Base-by-base conservation (phyloP, 192 early-diverging fungal species). In the Geosiphon pyriformis region DNA sequence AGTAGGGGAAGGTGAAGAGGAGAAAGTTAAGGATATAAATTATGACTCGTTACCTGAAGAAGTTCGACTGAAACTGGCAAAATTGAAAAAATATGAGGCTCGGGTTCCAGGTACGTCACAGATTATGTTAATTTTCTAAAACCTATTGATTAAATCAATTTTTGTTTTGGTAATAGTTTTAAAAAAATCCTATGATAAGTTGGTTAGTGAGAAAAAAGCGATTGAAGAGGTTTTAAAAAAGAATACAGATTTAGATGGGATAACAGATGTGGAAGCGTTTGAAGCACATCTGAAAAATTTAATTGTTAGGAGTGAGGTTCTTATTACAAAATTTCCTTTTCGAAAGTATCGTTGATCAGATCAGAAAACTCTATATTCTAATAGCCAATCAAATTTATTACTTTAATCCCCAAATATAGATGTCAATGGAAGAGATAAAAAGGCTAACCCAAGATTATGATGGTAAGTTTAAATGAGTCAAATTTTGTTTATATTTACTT, bases 41-140 rank as follows among this genome's bases (percentile, higher is more conserved):
- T n/a, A n/a, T n/a, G n/a, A n/a, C n/a, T n/a, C n/a, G n/a, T 31
- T 59, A 32, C 17, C 75, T 0, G 68, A 70, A n/a, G 37, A 68
- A 30, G 61, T 76, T 2, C 70, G 70, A 42, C 68, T 72, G 49
- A 72, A 72, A 42, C 34, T 76, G 4, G 71, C 58, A n/a, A 55
- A 71, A 7, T 23, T 76, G 17, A 71, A 76, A 25, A 68, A 72
- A 42, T 76, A 73, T 49, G 75, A 76, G 47, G 68, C 65, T 3
- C 71, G 71, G 11, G 72, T 76, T 53, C 75, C 75, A 68, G 75
- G 75, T 72, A 57, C 65, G 74, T n/a, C n/a, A n/a, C n/a, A n/a
- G n/a, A n/a, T n/a, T n/a, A n/a, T n/a, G 64, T 66, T 58, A 58
- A 55, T 51, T 53, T 56, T n/a, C n/a, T 8, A 65, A 31, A 56